Base-by-base conservation (phyloP, 768 basidiomycete species). In the Paxillus rubicundulus region DNA sequence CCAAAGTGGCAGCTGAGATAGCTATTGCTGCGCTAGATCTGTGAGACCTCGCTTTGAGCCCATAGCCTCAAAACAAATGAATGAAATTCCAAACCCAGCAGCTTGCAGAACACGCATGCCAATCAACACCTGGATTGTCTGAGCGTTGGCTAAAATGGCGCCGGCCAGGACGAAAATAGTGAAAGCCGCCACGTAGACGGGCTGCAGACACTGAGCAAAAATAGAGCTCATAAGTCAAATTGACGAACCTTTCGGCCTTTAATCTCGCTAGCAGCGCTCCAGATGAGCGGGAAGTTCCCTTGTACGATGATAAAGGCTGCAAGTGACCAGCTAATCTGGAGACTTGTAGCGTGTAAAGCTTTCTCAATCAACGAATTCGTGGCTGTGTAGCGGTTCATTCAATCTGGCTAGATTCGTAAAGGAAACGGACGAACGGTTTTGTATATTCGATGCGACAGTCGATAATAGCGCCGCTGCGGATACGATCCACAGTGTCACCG, bases 301-400 rank as follows among this genome's bases (percentile, higher is more conserved):
- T 92, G 90, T 10, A 88, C 60, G 2, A 85, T 69, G 52, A 89
- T 87, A 66, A 88, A 92, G n/a, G 85, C 54, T 0, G 87, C 84
- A 13, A 91, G 71, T 53, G 80, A 80, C 66, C 82, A 74, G 54
- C 87, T 85, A 52, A 92, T 83, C 56, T 87, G 77, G 10, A 75
- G 67, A 45, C 75, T 72, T 0, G 80, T 80, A 2, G 89, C 84
- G 40, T 79, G 77, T 34, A 92, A 73, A 17, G 86, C 75, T 2
- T 57, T 57, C 56, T 84, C 75, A 70, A 89, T 84, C 49, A 81
- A 66, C 24, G 77, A 66, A 32, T 87, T 84, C 9, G 84, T 80
- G 39, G 88, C 87, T 89, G 52, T 44, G 27, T 33, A 33, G 9
- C 13, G 20, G 24, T 39, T 41, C 30, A 2, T 32, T 47, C 37